Percentiles rank a stretch among this genome's conserved stretches.
These are phyloP conservation scores for Tetracentron sinense DNA, from an alignment of 164 flowering plant genomes.

Conservation along the genomic window DNA sequence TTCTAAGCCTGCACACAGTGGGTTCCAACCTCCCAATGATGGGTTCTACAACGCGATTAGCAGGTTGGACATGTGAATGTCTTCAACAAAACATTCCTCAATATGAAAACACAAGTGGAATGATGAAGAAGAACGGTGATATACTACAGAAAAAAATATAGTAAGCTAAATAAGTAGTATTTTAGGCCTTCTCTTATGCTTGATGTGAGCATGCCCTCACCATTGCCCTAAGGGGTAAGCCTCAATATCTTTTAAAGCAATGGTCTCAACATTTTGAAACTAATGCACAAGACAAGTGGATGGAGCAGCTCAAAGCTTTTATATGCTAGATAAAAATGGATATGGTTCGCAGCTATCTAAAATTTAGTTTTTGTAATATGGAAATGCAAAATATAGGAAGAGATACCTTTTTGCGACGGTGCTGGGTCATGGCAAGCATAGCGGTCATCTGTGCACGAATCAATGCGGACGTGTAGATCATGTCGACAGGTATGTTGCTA, in stretches of 20 bases:
- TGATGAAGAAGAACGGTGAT: no score
- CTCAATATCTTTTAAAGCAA: neutral
- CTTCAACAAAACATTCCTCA: no score
- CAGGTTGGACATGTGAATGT: no score
- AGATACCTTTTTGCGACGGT: slow-evolving; percentile 89
- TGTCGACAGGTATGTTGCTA: slow-evolving; percentile 91
- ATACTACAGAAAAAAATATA: neutral
- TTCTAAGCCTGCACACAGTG: no score
- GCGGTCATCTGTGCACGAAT: slow-evolving; percentile 99
- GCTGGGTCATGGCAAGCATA: slow-evolving; percentile 99
- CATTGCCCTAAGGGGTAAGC: neutral
- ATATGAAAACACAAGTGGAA: no score
- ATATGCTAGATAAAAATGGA: neutral
- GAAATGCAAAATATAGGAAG: neutral
- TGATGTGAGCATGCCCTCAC: neutral
- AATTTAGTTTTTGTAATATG: neutral
- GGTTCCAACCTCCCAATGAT: no score
- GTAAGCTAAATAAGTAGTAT: neutral
- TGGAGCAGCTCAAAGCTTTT: neutral
- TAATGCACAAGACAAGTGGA: neutral
- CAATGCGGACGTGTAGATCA: slow-evolving; percentile 82
- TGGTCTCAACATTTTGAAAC: neutral
- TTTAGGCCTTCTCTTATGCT: neutral
- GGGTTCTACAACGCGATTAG: no score
- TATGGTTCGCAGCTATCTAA: no score